A percentile compares a stretch with the other conserved stretches of the same genome.
Evolutionary conservation across 2,329 filamentous ascomycete species (phyloP).

Genomic region (Bipolaris gigantea): DNA sequence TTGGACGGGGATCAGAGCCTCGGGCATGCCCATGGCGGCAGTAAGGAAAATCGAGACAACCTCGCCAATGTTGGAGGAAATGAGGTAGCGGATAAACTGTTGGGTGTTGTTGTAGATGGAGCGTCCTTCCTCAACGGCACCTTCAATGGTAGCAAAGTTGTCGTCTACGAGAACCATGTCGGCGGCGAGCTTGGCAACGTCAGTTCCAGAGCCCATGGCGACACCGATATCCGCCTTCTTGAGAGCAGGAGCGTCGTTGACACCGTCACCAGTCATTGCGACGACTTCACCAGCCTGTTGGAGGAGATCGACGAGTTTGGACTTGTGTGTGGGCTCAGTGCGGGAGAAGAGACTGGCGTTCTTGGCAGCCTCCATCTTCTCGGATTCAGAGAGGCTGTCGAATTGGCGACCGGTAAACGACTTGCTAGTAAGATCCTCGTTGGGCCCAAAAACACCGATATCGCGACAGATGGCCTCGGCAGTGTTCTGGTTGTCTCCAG

Average conservation of each 20-base stretch:
- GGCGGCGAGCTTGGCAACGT: slow-evolving; percentile 92
- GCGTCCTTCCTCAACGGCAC: slow-evolving; percentile 93
- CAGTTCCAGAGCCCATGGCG: slow-evolving; percentile 96
- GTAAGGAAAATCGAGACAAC: slow-evolving; percentile 99
- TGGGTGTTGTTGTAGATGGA: slow-evolving; percentile 99
- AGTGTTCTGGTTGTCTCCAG: slow-evolving; percentile 96
- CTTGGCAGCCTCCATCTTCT: slow-evolving; percentile 83
- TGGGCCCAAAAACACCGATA: slow-evolving; percentile 84
- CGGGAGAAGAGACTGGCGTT: slow-evolving; percentile 90
- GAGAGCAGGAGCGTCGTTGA: slow-evolving; percentile 95
- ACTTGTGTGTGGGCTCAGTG: slow-evolving; percentile 95
- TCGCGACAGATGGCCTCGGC: slow-evolving; percentile 97
- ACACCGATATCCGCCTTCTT: slow-evolving; percentile 99
- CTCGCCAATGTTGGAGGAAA: slow-evolving; percentile 98
- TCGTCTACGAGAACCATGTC: slow-evolving; percentile 99
- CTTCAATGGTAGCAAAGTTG: slow-evolving; percentile 97
- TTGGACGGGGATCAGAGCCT: slow-evolving; percentile 95
- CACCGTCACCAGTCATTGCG: slow-evolving; percentile 98
- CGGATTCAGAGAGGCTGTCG: slow-evolving; percentile 74
- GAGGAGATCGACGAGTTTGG: slow-evolving; percentile 93
- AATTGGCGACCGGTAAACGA: slow-evolving; percentile 96
- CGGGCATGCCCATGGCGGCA: slow-evolving; percentile 93
- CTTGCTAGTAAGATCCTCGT: slow-evolving; percentile 85
- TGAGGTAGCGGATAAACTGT: slow-evolving; percentile 98
- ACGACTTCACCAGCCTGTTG: slow-evolving; percentile 93